Percentiles rank a stretch among this genome's conserved stretches.
Evolutionary conservation across 345 rosid genomes (phyloP).

Genomic region (Reutealis trisperma): DNA sequence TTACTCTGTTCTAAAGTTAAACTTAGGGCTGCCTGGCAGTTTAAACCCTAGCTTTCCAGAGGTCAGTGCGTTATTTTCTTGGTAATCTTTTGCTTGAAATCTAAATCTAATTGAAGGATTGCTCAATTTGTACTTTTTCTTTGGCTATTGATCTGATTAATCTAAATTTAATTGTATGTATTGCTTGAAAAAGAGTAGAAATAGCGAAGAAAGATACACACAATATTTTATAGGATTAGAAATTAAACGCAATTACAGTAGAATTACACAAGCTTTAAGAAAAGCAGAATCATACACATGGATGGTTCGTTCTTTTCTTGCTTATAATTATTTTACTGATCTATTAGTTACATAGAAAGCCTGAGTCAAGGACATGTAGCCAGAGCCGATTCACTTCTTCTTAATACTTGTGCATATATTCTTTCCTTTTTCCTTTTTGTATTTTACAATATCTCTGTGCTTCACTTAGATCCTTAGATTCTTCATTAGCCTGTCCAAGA

Average conservation of each 20-base stretch:
- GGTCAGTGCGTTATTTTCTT: background rate
- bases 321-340: background rate
- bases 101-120: background rate
- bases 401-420: conserved; percentile 2
- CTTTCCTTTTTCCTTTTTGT: background rate
- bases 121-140: background rate
- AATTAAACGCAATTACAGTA: conserved; percentile 13
- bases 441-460: conserved; percentile 8
- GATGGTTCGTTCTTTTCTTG: background rate
- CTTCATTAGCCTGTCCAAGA: conserved; percentile 54
- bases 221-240: background rate
- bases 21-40: background rate
- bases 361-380: background rate
- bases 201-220: background rate
- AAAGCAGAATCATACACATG: background rate
- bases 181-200: background rate
- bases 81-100: background rate
- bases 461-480: conserved; percentile 56
- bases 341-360: background rate
- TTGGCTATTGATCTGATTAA: background rate
- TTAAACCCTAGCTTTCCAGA: background rate
- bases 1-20: background rate
- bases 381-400: background rate
- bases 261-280: conserved; percentile 12
- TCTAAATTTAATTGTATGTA: background rate